Conservation (phyloP, 169 alveolate species). For the Eimeria acervulina region DNA sequence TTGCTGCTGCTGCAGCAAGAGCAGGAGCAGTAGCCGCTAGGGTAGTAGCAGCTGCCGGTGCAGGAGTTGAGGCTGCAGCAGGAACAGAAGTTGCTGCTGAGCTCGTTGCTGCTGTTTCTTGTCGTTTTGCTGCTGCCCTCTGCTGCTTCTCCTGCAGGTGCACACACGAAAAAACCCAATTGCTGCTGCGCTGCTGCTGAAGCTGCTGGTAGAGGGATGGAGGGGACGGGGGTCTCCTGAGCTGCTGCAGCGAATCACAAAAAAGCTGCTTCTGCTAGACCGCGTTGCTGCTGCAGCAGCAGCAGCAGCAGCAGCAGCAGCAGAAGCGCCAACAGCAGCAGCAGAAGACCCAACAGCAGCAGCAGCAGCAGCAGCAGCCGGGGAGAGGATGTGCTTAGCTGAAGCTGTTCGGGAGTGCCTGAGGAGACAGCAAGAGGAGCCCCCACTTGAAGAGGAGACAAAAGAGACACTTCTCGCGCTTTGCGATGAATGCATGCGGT, state of each 20-base stretch:
- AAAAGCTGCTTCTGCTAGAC: conserved; percentile 44
- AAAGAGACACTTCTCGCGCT: background rate
- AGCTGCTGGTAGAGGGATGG: background rate
- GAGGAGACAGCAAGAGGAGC: background rate
- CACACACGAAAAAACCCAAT: conserved; percentile 8
- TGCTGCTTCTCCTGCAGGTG: conserved; percentile 21
- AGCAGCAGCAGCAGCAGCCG: too few relatives aligned
- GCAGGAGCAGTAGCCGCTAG: background rate
- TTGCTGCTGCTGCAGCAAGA: background rate
- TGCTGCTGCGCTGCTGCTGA: background rate
- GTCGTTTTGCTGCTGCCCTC: background rate
- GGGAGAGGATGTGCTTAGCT: too few relatives aligned
- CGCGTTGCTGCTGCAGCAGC: too few relatives aligned
- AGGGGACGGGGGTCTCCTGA: background rate
- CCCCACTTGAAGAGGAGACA: background rate
- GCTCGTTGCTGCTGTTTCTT: too few relatives aligned
- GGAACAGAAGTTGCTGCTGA: too few relatives aligned
- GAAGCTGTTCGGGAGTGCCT: conserved; percentile 28
- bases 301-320: too few relatives aligned
- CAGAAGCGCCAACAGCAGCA: too few relatives aligned
- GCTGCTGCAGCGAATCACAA: conserved; percentile 29
- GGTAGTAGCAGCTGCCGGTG: conserved; percentile 3
- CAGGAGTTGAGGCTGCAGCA: background rate
- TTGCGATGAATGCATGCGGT: conserved; percentile 28
- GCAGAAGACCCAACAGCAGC: too few relatives aligned